Percentiles rank a stretch among this genome's conserved stretches.
Conservation (phyloP, 345 rosid species). For the Euphorbia lathyris region DNA sequence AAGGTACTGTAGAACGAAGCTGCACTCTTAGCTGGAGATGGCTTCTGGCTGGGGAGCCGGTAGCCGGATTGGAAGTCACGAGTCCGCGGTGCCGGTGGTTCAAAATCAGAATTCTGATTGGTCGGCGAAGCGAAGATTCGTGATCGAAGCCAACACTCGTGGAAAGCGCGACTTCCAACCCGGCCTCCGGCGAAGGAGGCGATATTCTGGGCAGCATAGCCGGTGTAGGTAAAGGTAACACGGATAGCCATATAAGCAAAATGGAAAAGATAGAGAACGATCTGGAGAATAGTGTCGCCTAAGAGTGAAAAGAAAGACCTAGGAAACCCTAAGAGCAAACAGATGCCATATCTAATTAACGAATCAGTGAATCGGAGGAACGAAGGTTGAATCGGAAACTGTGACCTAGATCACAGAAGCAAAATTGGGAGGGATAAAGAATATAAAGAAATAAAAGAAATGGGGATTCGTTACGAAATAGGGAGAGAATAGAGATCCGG, state of each 20-base stretch:
- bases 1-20: conserved; percentile 41
- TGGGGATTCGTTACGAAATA: background rate
- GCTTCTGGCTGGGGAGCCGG: conserved; percentile 13
- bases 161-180: conserved; percentile 44
- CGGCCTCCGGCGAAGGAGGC: conserved; percentile 53
- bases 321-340: conserved; percentile 31
- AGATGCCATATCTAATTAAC: conserved; percentile 18
- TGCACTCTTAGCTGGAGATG: background rate
- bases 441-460: background rate
- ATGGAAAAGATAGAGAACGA: conserved; percentile 35
- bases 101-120: conserved; percentile 37
- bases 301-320: conserved; percentile 11
- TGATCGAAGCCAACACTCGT: conserved; percentile 52
- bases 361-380: conserved; percentile 22
- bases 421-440: background rate
- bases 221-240: conserved; percentile 60
- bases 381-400: conserved; percentile 26
- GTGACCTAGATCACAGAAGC: background rate
- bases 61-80: conserved; percentile 17
- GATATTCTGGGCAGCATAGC: conserved; percentile 52
- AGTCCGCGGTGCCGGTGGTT: conserved; percentile 18
- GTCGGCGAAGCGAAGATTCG: conserved; percentile 32
- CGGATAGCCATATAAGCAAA: conserved; percentile 63
- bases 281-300: conserved; percentile 15
- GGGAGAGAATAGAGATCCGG: background rate